These are phyloP conservation scores for Marsdenia floribunda DNA, from an alignment of 257 asterid genomes.

Conservation along the genomic window DNA sequence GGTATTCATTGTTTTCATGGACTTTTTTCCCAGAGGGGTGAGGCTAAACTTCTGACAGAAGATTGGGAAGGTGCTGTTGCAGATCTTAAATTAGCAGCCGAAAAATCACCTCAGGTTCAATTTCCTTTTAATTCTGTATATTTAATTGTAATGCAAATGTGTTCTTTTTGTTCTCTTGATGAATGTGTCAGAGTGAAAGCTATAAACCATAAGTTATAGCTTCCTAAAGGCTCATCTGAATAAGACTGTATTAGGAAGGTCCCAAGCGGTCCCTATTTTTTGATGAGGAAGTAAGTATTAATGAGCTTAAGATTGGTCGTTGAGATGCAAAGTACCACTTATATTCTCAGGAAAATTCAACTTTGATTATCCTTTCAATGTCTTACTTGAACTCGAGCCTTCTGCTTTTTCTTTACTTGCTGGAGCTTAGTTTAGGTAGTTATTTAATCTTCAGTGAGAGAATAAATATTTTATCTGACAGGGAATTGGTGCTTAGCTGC, in stretches of 20 bases:
- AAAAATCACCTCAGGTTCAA: constrained; percentile 87
- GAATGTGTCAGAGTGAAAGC: neutral
- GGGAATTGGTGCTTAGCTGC: neutral
- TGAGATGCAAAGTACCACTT: neutral
- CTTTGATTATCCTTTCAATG: neutral
- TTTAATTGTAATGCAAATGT: neutral
- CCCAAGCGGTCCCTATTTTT: neutral
- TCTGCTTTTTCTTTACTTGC: neutral
- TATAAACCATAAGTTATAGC: neutral
- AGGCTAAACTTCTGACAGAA: constrained; percentile 83
- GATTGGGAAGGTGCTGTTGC: constrained; percentile 98
- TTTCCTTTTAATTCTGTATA: neutral
- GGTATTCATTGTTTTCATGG: neutral
- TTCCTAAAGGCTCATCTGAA: neutral
- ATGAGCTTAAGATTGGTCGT: neutral
- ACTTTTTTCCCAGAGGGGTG: constrained; percentile 60
- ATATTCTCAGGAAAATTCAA: neutral
- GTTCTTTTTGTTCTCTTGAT: neutral
- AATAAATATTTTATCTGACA: neutral
- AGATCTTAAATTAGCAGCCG: constrained; percentile 80
- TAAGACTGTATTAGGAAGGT: neutral
- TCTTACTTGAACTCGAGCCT: neutral
- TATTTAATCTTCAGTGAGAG: neutral
- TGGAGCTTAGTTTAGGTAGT: neutral
- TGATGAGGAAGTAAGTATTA: neutral